Base-by-base conservation (phyloP, 176 grass and related monocot species). In the Pontederia crassipes region DNA sequence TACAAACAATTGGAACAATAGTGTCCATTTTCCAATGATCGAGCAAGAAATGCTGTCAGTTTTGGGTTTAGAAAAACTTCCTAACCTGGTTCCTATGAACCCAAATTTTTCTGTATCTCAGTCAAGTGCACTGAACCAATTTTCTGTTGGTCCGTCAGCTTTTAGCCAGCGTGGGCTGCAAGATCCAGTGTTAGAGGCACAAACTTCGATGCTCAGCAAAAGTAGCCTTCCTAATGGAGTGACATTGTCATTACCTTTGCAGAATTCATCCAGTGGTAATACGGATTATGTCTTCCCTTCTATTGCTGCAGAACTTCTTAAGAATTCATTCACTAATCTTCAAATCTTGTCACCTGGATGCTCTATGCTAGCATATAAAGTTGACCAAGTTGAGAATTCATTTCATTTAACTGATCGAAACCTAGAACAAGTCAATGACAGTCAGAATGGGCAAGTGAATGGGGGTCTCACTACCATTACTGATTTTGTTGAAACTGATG, bases 1-100 rank as follows among this genome's bases (percentile, higher is more conserved):
- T n/a, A 11, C 48, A 13, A 40, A 59, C 20, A 9, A 48, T 54
- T 62, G 49, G n/a, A 29, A 13, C 13, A 82, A 61, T 54, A 29
- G 70, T 61, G 55, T 54, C 48, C 62, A 66, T 73, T 82, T 74
- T 48, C 72, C 82, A 24, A 73, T 73, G 62, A 76, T 82, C 17
- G 77, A 80, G 48, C 68, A 77, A 0, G 63, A 49, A 62, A 24
- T 76, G 54, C 58, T 74, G 57, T 55, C 65, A 17, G 13, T 11
- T 28, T 24, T 64, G 16, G 52, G 51, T 54, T 16, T 54, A 51
- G 17, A 12, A 9, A 50, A 48, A 12, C 47, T 46, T 54, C 50
- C 71, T 47, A 63, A 16, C 32, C 46, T 55, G 51, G 4, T 61
- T 72, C 55, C 8, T 18, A 59, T 46, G 26, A 51, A 60, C 32